Evolutionary conservation across 2,329 filamentous ascomycete species (phyloP).

Genomic region (Pyricularia sp.): DNA sequence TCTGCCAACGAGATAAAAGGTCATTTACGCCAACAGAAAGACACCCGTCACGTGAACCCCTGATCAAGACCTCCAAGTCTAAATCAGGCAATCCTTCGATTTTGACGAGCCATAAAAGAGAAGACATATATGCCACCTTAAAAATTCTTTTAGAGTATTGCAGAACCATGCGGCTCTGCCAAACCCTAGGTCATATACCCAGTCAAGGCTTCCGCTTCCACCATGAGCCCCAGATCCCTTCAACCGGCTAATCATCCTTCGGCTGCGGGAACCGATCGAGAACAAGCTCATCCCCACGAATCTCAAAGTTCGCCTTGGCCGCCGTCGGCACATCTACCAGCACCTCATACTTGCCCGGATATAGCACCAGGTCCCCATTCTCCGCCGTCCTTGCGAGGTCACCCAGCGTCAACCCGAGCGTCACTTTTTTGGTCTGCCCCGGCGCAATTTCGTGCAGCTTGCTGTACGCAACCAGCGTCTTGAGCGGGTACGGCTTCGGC

Average conservation of each 20-base stretch:
- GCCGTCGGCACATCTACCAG: conserved; percentile 29
- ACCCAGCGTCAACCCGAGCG: conserved; percentile 31
- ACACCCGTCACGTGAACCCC: not conserved
- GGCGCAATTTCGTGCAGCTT: conserved; percentile 26
- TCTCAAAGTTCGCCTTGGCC: conserved; percentile 26
- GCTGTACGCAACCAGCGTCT: conserved; percentile 36
- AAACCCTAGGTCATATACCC: not conserved
- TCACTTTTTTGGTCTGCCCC: conserved; percentile 17
- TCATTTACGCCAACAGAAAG: not conserved
- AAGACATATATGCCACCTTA: not conserved
- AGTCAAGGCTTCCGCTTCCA: not conserved
- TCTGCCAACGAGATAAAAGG: too few species aligned
- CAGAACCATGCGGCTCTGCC: not conserved
- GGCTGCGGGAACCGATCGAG: conserved; percentile 21
- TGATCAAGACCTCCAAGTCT: not conserved
- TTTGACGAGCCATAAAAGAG: not conserved
- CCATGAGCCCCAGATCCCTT: not conserved
- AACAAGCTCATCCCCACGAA: conserved; percentile 28
- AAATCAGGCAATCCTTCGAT: not conserved
- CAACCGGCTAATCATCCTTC: not conserved
- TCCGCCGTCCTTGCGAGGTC: conserved; percentile 35
- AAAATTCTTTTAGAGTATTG: not conserved
- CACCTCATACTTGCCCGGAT: conserved; percentile 37
- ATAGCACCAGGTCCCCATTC: conserved; percentile 35
- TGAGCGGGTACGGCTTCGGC: conserved; percentile 36